Evolutionary conservation across 352 stramenopile species (phyloP).

Genomic region (Phytophthora sp.): DNA sequence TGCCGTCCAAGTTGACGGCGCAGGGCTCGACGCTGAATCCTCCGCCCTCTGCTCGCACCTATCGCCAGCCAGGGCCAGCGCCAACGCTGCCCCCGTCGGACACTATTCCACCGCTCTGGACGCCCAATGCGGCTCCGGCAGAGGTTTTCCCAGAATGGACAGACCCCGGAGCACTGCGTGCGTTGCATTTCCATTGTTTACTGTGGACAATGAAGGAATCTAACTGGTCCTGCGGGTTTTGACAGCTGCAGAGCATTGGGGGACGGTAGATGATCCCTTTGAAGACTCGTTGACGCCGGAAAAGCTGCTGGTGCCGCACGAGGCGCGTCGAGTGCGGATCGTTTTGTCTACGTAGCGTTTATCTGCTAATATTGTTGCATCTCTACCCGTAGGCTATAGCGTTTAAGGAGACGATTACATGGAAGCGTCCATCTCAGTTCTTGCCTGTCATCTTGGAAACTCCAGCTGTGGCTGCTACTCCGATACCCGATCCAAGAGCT

Average conservation of each 20-base stretch:
- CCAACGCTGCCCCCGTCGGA: slow-evolving; percentile 38
- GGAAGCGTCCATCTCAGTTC: slow-evolving; percentile 72
- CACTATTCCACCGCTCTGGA: slow-evolving; percentile 53
- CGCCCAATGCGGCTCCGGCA: slow-evolving; percentile 32
- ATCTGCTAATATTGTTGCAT: background rate
- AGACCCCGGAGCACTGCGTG: slow-evolving; percentile 31
- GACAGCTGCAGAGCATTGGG: slow-evolving; percentile 58
- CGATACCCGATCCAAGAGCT: slow-evolving; percentile 41
- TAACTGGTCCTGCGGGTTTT: background rate
- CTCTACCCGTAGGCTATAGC: background rate
- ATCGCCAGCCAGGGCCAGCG: slow-evolving; percentile 35
- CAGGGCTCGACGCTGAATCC: slow-evolving; percentile 30
- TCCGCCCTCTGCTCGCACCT: background rate
- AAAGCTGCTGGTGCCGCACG: slow-evolving; percentile 35
- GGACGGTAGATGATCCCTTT: slow-evolving; percentile 44
- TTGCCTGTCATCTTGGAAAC: slow-evolving; percentile 55
- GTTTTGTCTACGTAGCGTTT: background rate
- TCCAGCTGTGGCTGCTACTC: slow-evolving; percentile 8
- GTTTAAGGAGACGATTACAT: slow-evolving; percentile 35
- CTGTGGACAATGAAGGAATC: background rate
- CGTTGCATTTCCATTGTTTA: slow-evolving; percentile 4
- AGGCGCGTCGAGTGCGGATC: slow-evolving; percentile 17
- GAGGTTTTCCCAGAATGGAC: slow-evolving; percentile 75
- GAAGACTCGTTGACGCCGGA: slow-evolving; percentile 45
- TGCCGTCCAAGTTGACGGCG: slow-evolving; percentile 41